Evolutionary conservation across 345 rosid species (phyloP), one percentile per base, ranked within the genome.

Genomic region (Rhodamnia rubescens): DNA sequence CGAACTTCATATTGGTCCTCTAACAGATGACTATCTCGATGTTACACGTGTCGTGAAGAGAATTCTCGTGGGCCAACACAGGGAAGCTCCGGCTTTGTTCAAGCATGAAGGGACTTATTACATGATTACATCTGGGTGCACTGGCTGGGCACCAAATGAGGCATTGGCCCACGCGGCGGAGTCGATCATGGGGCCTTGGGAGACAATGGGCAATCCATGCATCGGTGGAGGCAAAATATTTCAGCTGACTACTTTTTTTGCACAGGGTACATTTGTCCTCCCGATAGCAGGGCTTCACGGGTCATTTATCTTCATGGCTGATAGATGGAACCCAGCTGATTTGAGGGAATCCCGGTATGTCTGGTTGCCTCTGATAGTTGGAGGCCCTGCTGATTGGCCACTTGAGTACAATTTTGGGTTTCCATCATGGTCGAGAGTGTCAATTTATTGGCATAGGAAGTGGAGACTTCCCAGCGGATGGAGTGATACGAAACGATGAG

Each of bases 121-220:
- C 92, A 96, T 97, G 99, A 89, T 96, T 74, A 95, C 95, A 40
- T 97, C 98, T 3, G 96, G 98, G 54, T 97, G 99, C 86, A 91
- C 98, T 6, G 98, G 98, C 54, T 97, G 99, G 99, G 99, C 98
- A 18, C 98, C 98, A 32, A 97, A 97, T 52, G 98, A 96, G 89
- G 98, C 98, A 5, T 78, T 95, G 55, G 95, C 93, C 20, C 98
- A 97, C 84, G 98, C 96, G 6, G 96, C 98, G 8, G 98, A 93
- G 74, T 93, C 96, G 4, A 88, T 95, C 42, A 94, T 94, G 98
- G 98, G 98, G 32, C 95, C 98, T 22, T 97, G 99, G 99, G 98
- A 97, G 92, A 95, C 93, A 55, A 27, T 97, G 88, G 98, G 98
- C 82, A 96, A 96, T 87, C 99, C 98, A 2, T 95, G 98, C 87